These are phyloP conservation scores for Crassisporium funariophilum DNA, from an alignment of 768 basidiomycete species.

Conservation along the genomic window DNA sequence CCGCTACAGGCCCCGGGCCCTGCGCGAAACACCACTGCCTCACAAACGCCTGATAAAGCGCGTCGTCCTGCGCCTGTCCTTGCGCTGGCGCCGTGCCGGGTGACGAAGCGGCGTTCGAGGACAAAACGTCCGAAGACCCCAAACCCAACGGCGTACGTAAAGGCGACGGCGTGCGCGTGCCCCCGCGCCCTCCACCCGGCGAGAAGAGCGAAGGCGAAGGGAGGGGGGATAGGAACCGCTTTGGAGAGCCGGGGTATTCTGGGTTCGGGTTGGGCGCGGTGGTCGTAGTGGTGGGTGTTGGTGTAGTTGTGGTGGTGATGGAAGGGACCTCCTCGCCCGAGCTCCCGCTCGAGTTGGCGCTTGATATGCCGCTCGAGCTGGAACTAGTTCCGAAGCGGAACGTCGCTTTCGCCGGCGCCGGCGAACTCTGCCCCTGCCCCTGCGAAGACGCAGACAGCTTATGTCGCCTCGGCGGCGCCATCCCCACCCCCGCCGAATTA, in stretches of 20 bases:
- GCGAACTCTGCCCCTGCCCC: no score
- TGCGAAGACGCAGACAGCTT: no score
- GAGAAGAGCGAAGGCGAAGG: not conserved
- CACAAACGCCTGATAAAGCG: constrained; percentile 61
- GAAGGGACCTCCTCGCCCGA: not conserved
- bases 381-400: constrained; percentile 12
- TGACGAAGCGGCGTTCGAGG: not conserved
- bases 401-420: constrained; percentile 4
- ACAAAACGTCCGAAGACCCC: not conserved
- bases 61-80: constrained; percentile 23
- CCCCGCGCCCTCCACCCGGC: not conserved
- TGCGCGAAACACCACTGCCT: constrained; percentile 71
- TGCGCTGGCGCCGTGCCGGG: constrained; percentile 1
- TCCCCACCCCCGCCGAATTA: constrained; percentile 4
- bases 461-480: constrained; percentile 7
- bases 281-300: no score
- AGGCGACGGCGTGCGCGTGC: constrained; percentile 2
- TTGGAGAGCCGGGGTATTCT: constrained; percentile 8
- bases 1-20: constrained; percentile 27
- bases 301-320: not conserved
- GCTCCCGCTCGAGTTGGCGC: no score
- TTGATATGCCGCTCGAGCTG: constrained; percentile 2
- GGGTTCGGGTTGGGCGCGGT: no score
- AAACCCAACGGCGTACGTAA: not conserved
- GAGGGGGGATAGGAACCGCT: not conserved